Conservation (phyloP, 768 basidiomycete species). For the Lentinula sp. region DNA sequence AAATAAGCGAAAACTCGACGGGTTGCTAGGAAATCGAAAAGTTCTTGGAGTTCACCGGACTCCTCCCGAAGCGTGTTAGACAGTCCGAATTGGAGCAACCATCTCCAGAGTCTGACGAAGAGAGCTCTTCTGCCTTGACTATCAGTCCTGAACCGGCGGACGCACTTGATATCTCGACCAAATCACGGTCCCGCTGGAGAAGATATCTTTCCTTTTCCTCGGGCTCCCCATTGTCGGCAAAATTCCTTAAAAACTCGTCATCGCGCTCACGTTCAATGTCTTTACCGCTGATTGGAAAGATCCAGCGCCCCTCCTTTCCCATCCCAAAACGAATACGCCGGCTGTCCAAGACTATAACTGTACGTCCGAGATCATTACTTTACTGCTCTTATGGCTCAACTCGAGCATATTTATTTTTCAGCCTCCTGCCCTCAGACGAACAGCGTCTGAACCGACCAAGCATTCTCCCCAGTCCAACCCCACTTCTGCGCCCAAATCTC, state of each 20-base stretch:
- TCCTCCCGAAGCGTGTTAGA: background rate
- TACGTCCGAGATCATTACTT: background rate
- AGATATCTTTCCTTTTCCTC: background rate
- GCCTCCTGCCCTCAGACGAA: background rate
- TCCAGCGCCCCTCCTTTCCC: background rate
- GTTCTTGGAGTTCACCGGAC: slow-evolving; percentile 1
- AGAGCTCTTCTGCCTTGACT: background rate
- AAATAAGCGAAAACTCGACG: background rate
- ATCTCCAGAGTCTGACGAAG: background rate
- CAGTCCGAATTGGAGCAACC: background rate
- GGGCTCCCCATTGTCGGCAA: background rate
- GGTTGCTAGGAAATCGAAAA: background rate
- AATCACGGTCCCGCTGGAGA: background rate
- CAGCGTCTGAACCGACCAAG: background rate
- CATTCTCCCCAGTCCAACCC: background rate
- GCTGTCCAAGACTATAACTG: background rate
- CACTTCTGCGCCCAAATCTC: background rate
- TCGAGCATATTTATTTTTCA: background rate
- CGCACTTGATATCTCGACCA: background rate
- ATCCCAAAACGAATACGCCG: background rate
- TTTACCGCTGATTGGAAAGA: background rate
- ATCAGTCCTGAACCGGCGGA: background rate
- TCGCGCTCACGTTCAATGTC: background rate
- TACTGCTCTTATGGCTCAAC: background rate
- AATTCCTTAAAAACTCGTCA: background rate